phyloP scores from a whole-genome alignment of 192 early-diverging fungal species.

The Chytriomyces hyalinus region DNA sequence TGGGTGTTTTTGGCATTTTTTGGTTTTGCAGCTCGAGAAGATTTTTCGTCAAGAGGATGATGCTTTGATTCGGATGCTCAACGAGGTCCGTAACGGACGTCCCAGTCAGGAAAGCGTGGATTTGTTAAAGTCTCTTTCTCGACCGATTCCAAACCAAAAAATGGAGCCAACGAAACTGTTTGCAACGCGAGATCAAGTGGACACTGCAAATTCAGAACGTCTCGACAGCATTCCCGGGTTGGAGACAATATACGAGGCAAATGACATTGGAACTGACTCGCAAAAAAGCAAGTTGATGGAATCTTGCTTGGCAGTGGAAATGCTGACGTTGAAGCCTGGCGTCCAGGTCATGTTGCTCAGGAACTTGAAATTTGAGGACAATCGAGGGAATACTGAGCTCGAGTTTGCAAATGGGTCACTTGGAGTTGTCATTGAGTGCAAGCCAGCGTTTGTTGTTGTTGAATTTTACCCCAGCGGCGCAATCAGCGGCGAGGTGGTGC shows the following conservation, averaged over 20 bases:
- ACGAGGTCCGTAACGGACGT: constrained; percentile 80
- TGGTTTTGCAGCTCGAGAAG: constrained; percentile 52
- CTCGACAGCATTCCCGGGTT: constrained; percentile 46
- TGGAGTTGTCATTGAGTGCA: constrained; percentile 44
- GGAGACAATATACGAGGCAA: constrained; percentile 68
- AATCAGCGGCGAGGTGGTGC: too few species aligned
- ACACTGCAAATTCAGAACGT: constrained; percentile 39
- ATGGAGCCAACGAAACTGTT: constrained; percentile 59
- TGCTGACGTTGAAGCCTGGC: constrained; percentile 69
- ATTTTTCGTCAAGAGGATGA: constrained; percentile 87
- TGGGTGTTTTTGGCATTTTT: too few species aligned
- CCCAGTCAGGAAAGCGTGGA: constrained; percentile 58
- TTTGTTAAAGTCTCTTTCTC: constrained; percentile 58
- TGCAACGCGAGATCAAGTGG: constrained; percentile 30
- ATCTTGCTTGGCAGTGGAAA: constrained; percentile 61
- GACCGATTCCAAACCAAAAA: constrained; percentile 47
- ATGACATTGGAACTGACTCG: not conserved
- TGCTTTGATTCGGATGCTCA: constrained; percentile 80
- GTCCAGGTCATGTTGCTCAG: constrained; percentile 86
- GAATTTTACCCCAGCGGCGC: constrained; percentile 22
- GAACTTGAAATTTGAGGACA: constrained; percentile 34
- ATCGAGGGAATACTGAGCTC: not conserved
- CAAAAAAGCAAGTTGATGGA: constrained; percentile 35
- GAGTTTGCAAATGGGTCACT: constrained; percentile 53
- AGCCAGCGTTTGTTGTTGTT: constrained; percentile 30